Evolutionary conservation across 495 filamentous ascomycete species (phyloP).

Genomic region (Penicillium angulare): DNA sequence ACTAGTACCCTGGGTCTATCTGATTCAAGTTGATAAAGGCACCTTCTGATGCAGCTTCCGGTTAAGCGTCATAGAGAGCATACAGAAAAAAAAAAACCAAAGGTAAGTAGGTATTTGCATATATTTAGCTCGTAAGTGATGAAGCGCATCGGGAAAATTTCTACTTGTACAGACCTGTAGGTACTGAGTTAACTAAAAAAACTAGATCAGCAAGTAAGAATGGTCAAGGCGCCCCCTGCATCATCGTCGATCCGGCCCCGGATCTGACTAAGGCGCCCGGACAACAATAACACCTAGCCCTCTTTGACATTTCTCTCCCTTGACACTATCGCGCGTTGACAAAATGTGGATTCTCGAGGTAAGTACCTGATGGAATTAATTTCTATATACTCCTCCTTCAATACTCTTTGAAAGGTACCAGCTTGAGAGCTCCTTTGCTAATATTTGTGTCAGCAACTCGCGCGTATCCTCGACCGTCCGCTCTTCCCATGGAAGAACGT

Average conservation of each 20-base stretch:
- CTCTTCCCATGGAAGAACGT: slow-evolving; percentile 96
- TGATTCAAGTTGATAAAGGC: no score
- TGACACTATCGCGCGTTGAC: slow-evolving; percentile 22
- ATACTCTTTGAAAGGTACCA: neutral
- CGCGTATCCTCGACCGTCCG: slow-evolving; percentile 82
- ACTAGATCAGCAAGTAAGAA: no score
- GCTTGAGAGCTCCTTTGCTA: slow-evolving; percentile 7
- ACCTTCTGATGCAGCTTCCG: no score
- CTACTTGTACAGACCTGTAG: no score
- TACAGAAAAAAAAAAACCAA: no score
- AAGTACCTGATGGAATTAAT: slow-evolving; percentile 7
- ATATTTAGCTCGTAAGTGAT: no score
- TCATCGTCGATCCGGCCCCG: neutral
- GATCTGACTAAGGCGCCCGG: slow-evolving; percentile 29
- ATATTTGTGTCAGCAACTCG: slow-evolving; percentile 64
- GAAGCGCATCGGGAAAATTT: no score
- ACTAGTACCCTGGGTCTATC: no score
- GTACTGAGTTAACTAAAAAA: no score
- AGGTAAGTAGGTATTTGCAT: no score
- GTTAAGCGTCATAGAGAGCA: no score
- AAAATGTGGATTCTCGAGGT: slow-evolving; percentile 49
- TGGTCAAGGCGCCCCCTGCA: no score
- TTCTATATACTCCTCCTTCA: neutral
- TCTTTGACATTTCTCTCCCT: slow-evolving; percentile 14
- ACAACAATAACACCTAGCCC: slow-evolving; percentile 29